Evolutionary conservation across 192 early-diverging fungal species (phyloP).

Genomic region (Coemansia sp.): DNA sequence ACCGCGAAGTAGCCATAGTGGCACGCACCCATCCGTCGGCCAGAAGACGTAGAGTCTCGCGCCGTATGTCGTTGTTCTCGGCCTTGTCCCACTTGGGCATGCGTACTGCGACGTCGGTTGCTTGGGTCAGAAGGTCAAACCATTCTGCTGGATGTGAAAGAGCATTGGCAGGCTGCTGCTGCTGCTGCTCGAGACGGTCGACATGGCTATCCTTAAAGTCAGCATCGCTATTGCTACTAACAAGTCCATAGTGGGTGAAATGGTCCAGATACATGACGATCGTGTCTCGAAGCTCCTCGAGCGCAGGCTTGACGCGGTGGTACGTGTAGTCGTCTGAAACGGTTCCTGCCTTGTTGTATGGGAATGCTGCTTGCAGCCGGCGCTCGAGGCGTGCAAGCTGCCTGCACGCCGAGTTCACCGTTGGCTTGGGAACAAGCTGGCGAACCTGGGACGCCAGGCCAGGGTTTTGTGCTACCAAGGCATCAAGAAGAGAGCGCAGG

Average conservation of each 20-base stretch:
- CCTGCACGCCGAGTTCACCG: slow-evolving; percentile 69
- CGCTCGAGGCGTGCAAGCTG: slow-evolving; percentile 70
- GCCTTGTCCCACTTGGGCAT: slow-evolving; percentile 79
- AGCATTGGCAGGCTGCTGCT: slow-evolving; percentile 17
- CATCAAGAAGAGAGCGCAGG: slow-evolving; percentile 71
- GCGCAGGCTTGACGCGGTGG: slow-evolving; percentile 74
- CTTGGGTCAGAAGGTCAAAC: slow-evolving; percentile 82
- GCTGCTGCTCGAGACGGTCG: not conserved
- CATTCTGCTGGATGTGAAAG: slow-evolving; percentile 55
- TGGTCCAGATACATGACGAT: slow-evolving; percentile 76
- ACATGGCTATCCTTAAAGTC: not conserved
- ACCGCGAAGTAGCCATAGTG: slow-evolving; percentile 68
- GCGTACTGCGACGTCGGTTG: slow-evolving; percentile 69
- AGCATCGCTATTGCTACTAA: slow-evolving; percentile 54
- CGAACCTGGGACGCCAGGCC: slow-evolving; percentile 67
- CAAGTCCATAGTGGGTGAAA: slow-evolving; percentile 76
- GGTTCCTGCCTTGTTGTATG: slow-evolving; percentile 81
- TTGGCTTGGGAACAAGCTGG: slow-evolving; percentile 80
- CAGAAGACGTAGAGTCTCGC: slow-evolving; percentile 68
- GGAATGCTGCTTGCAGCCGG: slow-evolving; percentile 74
- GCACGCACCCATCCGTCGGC: slow-evolving; percentile 76
- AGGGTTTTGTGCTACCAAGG: slow-evolving; percentile 74
- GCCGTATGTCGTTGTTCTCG: slow-evolving; percentile 65
- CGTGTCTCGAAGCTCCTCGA: slow-evolving; percentile 75
- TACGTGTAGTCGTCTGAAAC: slow-evolving; percentile 85